These are phyloP conservation scores for Fusarium miscanthi DNA, from an alignment of 2,329 filamentous ascomycete genomes.

Conservation along the genomic window DNA sequence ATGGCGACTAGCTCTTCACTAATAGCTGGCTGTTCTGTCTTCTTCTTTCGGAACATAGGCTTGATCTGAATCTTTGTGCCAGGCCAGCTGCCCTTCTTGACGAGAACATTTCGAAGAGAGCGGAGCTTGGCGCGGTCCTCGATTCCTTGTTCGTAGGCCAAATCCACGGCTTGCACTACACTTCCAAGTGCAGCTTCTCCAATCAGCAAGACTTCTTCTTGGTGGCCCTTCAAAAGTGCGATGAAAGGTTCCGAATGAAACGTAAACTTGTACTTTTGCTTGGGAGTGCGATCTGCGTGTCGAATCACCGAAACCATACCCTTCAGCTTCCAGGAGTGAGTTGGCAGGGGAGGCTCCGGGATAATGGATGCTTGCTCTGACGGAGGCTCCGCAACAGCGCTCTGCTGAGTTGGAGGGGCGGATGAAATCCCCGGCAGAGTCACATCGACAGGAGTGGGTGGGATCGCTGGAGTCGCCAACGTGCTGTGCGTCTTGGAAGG, in stretches of 20 bases:
- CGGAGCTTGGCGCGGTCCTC: conserved; percentile 91
- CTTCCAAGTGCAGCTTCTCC: conserved; percentile 89
- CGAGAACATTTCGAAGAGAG: conserved; percentile 84
- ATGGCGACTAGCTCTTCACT: conserved; percentile 51
- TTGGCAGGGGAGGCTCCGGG: conserved; percentile 75
- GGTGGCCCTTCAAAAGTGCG: conserved; percentile 91
- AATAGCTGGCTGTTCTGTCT: conserved; percentile 66
- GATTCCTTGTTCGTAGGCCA: conserved; percentile 79
- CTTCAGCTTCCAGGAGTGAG: conserved; percentile 98
- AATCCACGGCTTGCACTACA: conserved; percentile 87
- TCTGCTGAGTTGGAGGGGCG: conserved; percentile 40
- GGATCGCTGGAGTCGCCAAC: conserved; percentile 50
- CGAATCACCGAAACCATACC: conserved; percentile 96
- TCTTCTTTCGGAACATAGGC: conserved; percentile 96
- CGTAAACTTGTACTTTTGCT: conserved; percentile 99
- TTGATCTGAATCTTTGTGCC: conserved; percentile 99
- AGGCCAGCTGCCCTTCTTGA: conserved; percentile 92
- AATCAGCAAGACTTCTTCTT: conserved; percentile 94
- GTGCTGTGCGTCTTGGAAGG: conserved; percentile 52
- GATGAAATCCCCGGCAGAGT: conserved; percentile 46
- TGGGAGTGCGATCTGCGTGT: conserved; percentile 96
- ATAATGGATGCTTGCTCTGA: conserved; percentile 51
- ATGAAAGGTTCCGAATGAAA: conserved; percentile 98
- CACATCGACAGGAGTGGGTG: conserved; percentile 49
- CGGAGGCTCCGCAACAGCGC: conserved; percentile 51